phyloP scores from a whole-genome alignment of 139 green algal species.

The Picochlorum sp. region DNA sequence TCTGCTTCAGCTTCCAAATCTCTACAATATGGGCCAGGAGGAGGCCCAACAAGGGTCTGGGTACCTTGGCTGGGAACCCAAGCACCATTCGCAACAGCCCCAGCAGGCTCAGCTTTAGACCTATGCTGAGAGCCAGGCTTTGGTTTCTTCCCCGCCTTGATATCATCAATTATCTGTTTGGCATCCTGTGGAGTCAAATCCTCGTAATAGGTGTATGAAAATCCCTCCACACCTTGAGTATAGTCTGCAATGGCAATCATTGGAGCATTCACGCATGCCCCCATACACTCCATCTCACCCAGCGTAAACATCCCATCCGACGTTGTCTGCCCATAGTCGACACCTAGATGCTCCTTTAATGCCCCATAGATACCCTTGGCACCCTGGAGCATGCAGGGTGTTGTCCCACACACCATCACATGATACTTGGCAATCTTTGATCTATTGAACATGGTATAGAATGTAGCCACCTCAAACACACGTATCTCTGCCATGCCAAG shows the following conservation, averaged over 20 bases:
- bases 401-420: constrained; percentile 95
- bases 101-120: constrained; percentile 68
- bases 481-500: constrained; percentile 84
- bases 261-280: constrained; percentile 95
- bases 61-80: constrained; percentile 47
- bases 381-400: constrained; percentile 79
- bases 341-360: constrained; percentile 61
- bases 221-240: constrained; percentile 67
- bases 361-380: constrained; percentile 65
- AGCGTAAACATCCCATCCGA: constrained; percentile 92
- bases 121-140: constrained; percentile 63
- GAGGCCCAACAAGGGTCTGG: constrained; percentile 44
- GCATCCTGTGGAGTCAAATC: constrained; percentile 82
- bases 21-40: constrained; percentile 58
- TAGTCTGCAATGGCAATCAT: constrained; percentile 95
- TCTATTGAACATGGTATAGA: constrained; percentile 99
- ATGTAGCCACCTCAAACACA: constrained; percentile 97
- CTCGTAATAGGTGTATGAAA: constrained; percentile 91
- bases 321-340: constrained; percentile 64
- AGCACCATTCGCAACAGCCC: constrained; percentile 46
- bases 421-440: constrained; percentile 94
- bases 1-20: constrained; percentile 38
- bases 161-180: constrained; percentile 65
- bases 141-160: constrained; percentile 66
- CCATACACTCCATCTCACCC: constrained; percentile 99